Base-by-base conservation (phyloP, 129 eudicot genomes). In the Smallanthus sonchifolius region DNA sequence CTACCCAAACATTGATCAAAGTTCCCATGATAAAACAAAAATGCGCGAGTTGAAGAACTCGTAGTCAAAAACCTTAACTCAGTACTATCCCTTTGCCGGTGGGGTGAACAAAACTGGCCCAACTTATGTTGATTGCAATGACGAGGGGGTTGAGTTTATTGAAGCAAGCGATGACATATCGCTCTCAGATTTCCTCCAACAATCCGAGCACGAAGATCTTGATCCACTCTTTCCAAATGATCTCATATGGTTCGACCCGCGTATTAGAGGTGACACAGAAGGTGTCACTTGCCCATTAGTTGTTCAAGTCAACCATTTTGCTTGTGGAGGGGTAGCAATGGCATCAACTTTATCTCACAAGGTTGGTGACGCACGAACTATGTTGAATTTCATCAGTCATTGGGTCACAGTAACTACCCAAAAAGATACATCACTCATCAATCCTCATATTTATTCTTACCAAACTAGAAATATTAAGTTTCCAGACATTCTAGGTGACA, bases 1-100 rank as follows among this genome's bases (percentile, higher is more conserved):
- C 37, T 75, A 75, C 64, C 80, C 54, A 51, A 30, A 34, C 38
- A 7, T 43, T 59, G n/a, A 14, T 7, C 36, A 16, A 8, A 65
- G 43, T 2, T 24, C 20, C 13, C 67, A 47, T 7, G 48, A n/a
- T 24, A 68, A 68, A 55, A 37, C 48, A 0, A 56, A 56, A 54
- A 14, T 47, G 0, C 16, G 35, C 6, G 30, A 55, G 24, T 37
- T 75, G 55, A 69, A 75, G 30, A 39, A 37, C 11, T 75, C 81
- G 24, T 35, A 75, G 7, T 38, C 69, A 3, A 16, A 65, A 65
- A 65, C 69, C 0, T 30, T 65, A 47, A 54, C 74, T 2, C 34
- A 63, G 1, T 75, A 60, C 69, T 81, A 75, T 57, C 85, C 78
- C 20, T 75, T 62, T 54, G 72, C 85, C 0, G 85, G 81, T 15